Percentiles rank a stretch among this genome's conserved stretches.
Evolutionary conservation across 345 rosid genomes (phyloP).

Genomic region (Luvunga scandens): DNA sequence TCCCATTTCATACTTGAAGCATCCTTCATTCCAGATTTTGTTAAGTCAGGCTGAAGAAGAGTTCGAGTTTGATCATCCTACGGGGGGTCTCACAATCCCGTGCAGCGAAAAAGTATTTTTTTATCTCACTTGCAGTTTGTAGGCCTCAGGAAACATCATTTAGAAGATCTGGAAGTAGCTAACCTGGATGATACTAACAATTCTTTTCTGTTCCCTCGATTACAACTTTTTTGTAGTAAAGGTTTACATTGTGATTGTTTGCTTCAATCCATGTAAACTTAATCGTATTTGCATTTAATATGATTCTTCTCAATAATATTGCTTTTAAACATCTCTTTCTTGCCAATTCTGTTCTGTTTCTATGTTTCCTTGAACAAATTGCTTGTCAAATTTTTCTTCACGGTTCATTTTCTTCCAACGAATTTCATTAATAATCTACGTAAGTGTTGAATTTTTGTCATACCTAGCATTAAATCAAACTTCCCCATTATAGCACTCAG

Average conservation of each 20-base stretch:
- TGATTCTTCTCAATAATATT: background rate
- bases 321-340: too few relatives aligned
- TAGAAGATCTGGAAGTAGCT: background rate
- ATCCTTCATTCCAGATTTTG: slow-evolving; percentile 39
- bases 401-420: too few relatives aligned
- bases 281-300: background rate
- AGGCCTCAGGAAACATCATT: background rate
- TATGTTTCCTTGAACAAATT: too few relatives aligned
- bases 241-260: background rate
- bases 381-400: too few relatives aligned
- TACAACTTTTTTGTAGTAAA: background rate
- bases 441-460: too few relatives aligned
- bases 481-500: too few relatives aligned
- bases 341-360: background rate
- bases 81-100: slow-evolving; percentile 30
- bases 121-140: slow-evolving; percentile 14
- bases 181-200: background rate
- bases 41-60: slow-evolving; percentile 21
- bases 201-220: background rate
- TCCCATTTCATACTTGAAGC: slow-evolving; percentile 37
- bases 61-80: slow-evolving; percentile 24
- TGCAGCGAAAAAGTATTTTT: slow-evolving; percentile 25
- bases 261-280: background rate
- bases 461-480: too few relatives aligned
- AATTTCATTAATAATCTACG: too few relatives aligned